Base-by-base conservation (phyloP, 345 rosid genomes). In the Chamaenerion angustifolium region DNA sequence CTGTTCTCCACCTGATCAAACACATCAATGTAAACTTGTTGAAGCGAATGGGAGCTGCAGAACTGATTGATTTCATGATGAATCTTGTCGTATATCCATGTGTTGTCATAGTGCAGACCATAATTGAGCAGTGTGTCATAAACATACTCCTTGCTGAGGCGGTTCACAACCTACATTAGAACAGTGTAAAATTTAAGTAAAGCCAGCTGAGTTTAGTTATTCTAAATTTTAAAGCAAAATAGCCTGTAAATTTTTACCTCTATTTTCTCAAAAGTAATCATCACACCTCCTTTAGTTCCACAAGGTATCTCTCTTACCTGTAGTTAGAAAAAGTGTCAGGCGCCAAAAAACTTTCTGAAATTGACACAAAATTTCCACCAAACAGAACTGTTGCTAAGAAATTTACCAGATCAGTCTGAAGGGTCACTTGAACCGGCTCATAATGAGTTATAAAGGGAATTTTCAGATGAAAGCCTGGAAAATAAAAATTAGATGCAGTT, bases 1-100 rank as follows among this genome's bases (percentile, higher is more conserved):
- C 19, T 6, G 15, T 42, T 0, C 0, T 65, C 48, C 57, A 83
- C 95, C 90, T 90, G 94, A 69, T 90, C 92, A 61, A 90, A 90
- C 66, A 86, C 85, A 74, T 86, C 95, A 54, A 90, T 90, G 59
- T 86, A 90, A 46, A 90, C 98, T 76, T 90, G 94, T 67, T 90
- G 95, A 60, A 90, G 95, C 23, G 78, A 44, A 62, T 86, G 94
- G 13, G 92, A 83, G 74, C 95, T 86, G 71, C 95, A 86, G 72
- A 86, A 86, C 73, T 90, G 98, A 72, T 90, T 90, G 76, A 90
- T 90, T 77, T 90, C 94, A 61, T 90, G 98, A 58, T 90, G 98
- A 63, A 85, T 90, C 80, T 85, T 90, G 77, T 90, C 94, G 53
- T 90, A 90, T 56, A 90, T 85, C 98, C 95, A 90, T 6, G 92